Evolutionary conservation across 495 filamentous ascomycete genomes (phyloP), one percentile per base, ranked within the genome.

Genomic region (Elaphomyces granulatus): DNA sequence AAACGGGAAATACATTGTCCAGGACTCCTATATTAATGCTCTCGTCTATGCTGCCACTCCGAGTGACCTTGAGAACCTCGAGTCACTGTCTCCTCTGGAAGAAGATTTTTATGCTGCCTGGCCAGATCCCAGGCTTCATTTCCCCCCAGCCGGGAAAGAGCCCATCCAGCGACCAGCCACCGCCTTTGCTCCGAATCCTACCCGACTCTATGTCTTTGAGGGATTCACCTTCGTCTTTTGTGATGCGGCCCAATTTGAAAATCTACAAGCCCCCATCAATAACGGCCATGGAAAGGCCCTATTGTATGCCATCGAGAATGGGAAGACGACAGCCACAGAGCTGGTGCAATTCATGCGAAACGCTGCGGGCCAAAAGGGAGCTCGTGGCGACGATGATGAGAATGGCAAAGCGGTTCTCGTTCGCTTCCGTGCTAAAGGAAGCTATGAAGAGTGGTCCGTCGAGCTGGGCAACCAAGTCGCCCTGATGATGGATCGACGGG

Each of bases 211-310:
- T 32, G 60, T 98, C 7, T 95, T 98, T 45, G 75, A 84, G 19
- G 84, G 81, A 15, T 90, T 83, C 42, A 87, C 78, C 0, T 94
- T 96, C 52, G 66, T 98, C 15, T 94, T 96, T 44, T 81, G 84
- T 21, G 78, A 88, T 40, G 51, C 68, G 31, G 59, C 58, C n/a
- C 92, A 96, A 49, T 87, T 78, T 52, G 75, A 87, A 2, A 83
- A 71, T 48, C 60, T 98, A 1, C 63, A 80, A 15, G 69, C 71
- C 0, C 72, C 79, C 0, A 83, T 98, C 37, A 80, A 73, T 2
- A 75, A 77, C 41, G 90, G 83, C 0, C 74, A 77, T 43, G 90
- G 90, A 9, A 96, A 95, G 53, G 77, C 84, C 14, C 53, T 93
- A 7, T 53, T 78, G 2, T 81, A 69, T 39, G 59, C 74, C 18